Conservation (phyloP, 257 asterid species). For the Anisodus tanguticus region DNA sequence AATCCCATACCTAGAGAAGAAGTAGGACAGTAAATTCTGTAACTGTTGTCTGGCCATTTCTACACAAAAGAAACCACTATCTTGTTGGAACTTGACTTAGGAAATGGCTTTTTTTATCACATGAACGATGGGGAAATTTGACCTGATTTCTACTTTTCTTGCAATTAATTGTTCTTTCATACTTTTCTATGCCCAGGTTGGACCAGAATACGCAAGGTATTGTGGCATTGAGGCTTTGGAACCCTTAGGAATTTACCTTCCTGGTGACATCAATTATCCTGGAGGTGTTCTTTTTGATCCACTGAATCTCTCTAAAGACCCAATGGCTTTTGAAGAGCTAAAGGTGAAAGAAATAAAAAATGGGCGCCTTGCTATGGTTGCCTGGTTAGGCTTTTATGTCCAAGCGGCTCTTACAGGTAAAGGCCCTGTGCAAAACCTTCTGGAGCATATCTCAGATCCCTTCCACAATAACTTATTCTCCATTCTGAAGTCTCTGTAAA, state of each 20-base stretch:
- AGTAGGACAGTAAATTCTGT: background rate
- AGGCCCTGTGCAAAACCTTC: conserved; percentile 85
- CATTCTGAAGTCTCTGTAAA: conserved; percentile 40
- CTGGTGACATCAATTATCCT: conserved; percentile 87
- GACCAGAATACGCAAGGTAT: conserved; percentile 92
- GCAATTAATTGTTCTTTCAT: background rate
- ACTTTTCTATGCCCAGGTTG: conserved; percentile 53
- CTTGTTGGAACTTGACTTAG: background rate
- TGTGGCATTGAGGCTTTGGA: conserved; percentile 96
- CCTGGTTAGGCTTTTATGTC: conserved; percentile 85
- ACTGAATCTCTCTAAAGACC: conserved; percentile 67
- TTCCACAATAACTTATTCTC: conserved; percentile 64
- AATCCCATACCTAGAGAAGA: background rate
- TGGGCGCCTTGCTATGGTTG: conserved; percentile 90
- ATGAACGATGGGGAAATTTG: background rate
- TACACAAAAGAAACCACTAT: background rate
- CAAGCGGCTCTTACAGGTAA: conserved; percentile 86
- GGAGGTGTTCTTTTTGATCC: conserved; percentile 91
- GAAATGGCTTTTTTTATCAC: conserved; percentile 9
- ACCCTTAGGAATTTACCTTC: conserved; percentile 86
- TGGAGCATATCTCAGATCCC: conserved; percentile 74
- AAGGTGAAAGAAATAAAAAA: conserved; percentile 94
- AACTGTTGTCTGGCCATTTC: background rate
- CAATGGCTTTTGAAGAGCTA: conserved; percentile 66
- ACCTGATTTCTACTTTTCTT: conserved; percentile 17